phyloP scores from a whole-genome alignment of 2,329 filamentous ascomycete genomes.

The Penicillium polonicum region DNA sequence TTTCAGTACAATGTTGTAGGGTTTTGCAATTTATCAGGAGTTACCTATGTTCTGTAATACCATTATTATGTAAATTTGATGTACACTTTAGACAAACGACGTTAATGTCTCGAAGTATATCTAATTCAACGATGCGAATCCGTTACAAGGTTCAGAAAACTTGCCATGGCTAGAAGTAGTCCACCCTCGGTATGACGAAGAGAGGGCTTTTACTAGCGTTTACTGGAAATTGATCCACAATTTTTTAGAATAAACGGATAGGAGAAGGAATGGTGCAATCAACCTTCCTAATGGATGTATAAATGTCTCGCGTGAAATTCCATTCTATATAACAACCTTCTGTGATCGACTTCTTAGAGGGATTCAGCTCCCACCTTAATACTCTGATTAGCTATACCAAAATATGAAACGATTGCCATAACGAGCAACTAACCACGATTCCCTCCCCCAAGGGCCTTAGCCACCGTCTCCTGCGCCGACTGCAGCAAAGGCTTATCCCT shows the following conservation, averaged over 20 bases:
- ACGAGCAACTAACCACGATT: constrained; percentile 18
- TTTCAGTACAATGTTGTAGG: too few relatives aligned
- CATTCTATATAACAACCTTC: background rate
- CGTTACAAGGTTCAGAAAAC: background rate
- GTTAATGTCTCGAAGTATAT: background rate
- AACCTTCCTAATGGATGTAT: background rate
- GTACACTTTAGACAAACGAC: background rate
- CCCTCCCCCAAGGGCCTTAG: constrained; percentile 28
- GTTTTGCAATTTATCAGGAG: too few relatives aligned
- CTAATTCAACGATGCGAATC: background rate
- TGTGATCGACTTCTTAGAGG: too few relatives aligned
- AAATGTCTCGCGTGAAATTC: background rate
- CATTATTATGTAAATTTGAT: background rate
- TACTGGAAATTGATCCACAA: accelerated
- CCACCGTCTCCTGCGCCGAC: constrained; percentile 25
- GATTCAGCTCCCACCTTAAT: background rate
- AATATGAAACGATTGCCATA: background rate
- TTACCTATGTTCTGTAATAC: too few relatives aligned
- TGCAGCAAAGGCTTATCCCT: constrained; percentile 15
- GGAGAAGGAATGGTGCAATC: background rate
- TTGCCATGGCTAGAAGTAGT: background rate
- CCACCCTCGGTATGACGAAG: background rate
- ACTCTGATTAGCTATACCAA: background rate
- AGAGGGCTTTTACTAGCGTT: background rate
- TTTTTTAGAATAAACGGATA: background rate